A percentile compares a stretch with the other conserved stretches of the same genome.
phyloP scores from a whole-genome alignment of 257 asterid genomes.

The Paraleonurus japonicus region DNA sequence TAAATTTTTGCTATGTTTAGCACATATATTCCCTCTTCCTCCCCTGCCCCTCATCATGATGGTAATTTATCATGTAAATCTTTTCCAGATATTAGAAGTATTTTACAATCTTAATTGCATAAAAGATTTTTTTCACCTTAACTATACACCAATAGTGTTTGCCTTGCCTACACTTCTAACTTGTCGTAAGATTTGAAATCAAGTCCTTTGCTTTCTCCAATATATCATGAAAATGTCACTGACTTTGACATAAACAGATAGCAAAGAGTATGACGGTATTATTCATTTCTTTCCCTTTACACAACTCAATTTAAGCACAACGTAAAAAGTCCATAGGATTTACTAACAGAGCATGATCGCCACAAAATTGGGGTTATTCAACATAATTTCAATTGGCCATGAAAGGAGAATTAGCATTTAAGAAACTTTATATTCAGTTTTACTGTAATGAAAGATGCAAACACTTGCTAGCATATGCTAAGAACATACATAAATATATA shows the following conservation, averaged over 20 bases:
- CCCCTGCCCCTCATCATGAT: background rate
- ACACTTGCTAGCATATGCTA: background rate
- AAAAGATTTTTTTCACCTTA: background rate
- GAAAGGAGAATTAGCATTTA: constrained; percentile 19
- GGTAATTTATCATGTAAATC: background rate
- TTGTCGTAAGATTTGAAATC: background rate
- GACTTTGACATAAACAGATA: background rate
- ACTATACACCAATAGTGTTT: background rate
- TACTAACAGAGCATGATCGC: background rate
- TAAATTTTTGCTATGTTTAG: background rate
- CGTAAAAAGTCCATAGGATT: background rate
- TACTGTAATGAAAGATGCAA: constrained; percentile 5
- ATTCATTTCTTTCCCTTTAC: background rate
- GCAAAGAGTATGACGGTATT: background rate
- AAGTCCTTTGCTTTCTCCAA: constrained; percentile 12
- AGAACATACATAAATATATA: background rate
- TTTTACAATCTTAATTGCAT: background rate
- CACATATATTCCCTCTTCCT: background rate
- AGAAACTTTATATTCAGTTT: background rate
- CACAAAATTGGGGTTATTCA: background rate
- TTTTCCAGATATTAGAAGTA: background rate
- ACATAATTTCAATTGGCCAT: background rate
- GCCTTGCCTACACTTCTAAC: background rate
- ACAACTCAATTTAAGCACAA: background rate
- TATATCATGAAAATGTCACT: background rate